Evolutionary conservation across 176 grass and related monocot species (phyloP).

Genomic region (bread wheat (Triticum aestivum)): IWGSC_CS_RefSeq_v2.1 NC_057799.1:602167104-602167603

Average conservation of each 20-base stretch:
- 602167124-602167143: constrained; percentile 46
- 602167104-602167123: constrained; percentile 24
- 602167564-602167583: neutral
- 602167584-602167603: neutral
- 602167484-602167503: neutral
- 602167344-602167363: neutral
- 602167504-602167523: neutral
- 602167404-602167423: neutral
- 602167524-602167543: constrained; percentile 1
- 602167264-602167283: neutral
- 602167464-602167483: neutral
- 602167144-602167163: constrained; percentile 17
- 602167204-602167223: neutral
- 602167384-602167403: neutral
- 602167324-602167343: constrained; percentile 2
- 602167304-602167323: neutral
- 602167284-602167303: neutral
- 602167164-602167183: neutral
- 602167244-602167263: neutral
- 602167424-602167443: constrained; percentile 12
- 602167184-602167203: neutral
- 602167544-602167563: neutral
- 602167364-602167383: constrained; percentile 13
- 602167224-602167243: neutral
- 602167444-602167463: neutral